Evolutionary conservation across 345 rosid species (phyloP), one percentile per base, ranked within the genome.

Genomic region (Populus euphratica): DNA sequence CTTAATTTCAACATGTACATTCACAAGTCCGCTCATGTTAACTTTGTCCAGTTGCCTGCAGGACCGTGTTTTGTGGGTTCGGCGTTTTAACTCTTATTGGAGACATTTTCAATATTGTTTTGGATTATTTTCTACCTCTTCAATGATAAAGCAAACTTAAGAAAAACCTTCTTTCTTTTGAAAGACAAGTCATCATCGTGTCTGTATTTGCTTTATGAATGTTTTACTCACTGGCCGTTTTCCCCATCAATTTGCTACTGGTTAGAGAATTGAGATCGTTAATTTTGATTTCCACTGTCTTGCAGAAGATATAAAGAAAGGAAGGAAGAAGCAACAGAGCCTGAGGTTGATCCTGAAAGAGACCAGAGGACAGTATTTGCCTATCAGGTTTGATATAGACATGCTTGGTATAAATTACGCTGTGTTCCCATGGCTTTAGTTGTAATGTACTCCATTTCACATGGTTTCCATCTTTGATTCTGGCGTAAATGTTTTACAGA

Each of bases 281-380:
- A 14, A 65, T 79, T 81, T 74, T 78, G n/a, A 20, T 81, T 78
- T 79, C 77, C 44, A 39, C 76, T 44, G 25, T 73, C 67, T 78
- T 84, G 84, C 88, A 96, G 99, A 84, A 86, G 92, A 79, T 86
- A 84, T 59, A 95, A 86, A 81, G 94, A 94, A 62, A 93, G 89
- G 78, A 96, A 90, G 81, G 97, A 93, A 81, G 93, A 92, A 50
- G 88, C 8, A 64, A 84, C 81, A 38, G 98, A 93, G 83, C 93
- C 97, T 70, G 98, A 92, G 86, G 97, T 85, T 83, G 99, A 96
- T 90, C 98, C 99, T 77, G 99, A 96, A 80, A 88, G 98, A 61
- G 99, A 96, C 83, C 99, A 96, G 88, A 92, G 99, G 85, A 96
- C 99, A 44, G 99, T 96, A 38, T 93, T 96, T 88, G 97, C 97